Evolutionary conservation across 495 filamentous ascomycete genomes (phyloP).

Genomic region (Penicillium waksmanii): DNA sequence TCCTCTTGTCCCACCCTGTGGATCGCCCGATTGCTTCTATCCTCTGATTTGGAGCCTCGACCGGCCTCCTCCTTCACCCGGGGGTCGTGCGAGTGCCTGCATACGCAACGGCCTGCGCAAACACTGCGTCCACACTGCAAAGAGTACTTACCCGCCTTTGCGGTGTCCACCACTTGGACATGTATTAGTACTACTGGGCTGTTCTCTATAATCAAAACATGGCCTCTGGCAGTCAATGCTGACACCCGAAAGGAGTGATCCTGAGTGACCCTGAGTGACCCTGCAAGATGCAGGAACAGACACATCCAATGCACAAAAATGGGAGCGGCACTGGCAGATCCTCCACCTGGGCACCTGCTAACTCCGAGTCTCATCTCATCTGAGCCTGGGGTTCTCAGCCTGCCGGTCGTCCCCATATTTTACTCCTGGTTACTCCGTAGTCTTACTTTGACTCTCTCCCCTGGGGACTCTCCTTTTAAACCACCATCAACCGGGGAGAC

Average conservation of each 20-base stretch:
- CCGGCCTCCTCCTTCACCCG: constrained; percentile 15
- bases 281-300: constrained; percentile 28
- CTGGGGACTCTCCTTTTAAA: background rate
- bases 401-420: background rate
- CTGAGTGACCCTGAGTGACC: too few species aligned
- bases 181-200: background rate
- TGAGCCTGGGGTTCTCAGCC: too few species aligned
- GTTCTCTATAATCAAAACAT: background rate
- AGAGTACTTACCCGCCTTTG: background rate
- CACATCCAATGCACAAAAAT: constrained; percentile 25
- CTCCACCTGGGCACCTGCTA: too few species aligned
- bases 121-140: background rate
- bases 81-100: constrained; percentile 1
- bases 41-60: constrained; percentile 26
- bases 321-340: constrained; percentile 5
- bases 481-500: background rate
- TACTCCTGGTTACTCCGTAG: background rate
- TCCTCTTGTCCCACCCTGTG: constrained; percentile 27
- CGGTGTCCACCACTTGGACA: background rate
- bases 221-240: too few species aligned
- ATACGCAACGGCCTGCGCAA: constrained; percentile 22
- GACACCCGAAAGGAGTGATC: too few species aligned
- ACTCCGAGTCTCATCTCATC: too few species aligned
- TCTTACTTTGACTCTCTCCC: background rate
- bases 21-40: constrained; percentile 25